Percentiles rank a stretch among this genome's conserved stretches.
Conservation (phyloP, 108 stramenopile species). For the Stephanodiscus triporus region DNA sequence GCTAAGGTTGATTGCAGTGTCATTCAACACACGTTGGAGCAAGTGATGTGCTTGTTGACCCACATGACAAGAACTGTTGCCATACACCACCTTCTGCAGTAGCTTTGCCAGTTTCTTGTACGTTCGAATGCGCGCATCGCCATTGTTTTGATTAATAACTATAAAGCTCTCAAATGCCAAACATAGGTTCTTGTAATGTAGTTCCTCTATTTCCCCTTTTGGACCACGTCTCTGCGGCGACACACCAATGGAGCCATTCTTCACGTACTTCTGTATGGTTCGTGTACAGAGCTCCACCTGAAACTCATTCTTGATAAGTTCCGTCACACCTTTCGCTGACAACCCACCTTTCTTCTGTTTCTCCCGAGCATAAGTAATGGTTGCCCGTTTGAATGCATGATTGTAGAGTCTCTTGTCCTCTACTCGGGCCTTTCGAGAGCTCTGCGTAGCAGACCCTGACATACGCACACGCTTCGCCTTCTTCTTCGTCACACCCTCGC, state of each 20-base stretch:
- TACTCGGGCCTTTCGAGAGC: not conserved
- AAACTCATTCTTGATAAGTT: not conserved
- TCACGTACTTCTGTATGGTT: not conserved
- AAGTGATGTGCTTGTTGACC: not conserved
- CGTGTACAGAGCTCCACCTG: not conserved
- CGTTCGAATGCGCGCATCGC: too few relatives aligned
- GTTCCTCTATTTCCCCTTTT: not conserved
- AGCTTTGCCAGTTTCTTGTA: too few relatives aligned
- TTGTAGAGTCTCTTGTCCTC: not conserved
- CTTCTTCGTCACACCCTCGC: too few relatives aligned
- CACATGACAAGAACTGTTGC: too few relatives aligned
- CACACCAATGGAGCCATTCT: not conserved
- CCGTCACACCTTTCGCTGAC: not conserved
- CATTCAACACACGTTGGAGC: not conserved
- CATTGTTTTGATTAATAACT: conserved; percentile 4
- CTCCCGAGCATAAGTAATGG: not conserved
- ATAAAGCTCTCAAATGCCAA: not conserved
- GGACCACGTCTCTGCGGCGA: not conserved
- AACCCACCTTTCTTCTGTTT: not conserved
- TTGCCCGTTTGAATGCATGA: not conserved
- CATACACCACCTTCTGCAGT: too few relatives aligned
- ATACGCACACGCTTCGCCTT: not conserved
- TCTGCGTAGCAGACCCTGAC: not conserved
- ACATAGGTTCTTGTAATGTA: not conserved
- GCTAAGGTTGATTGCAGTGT: not conserved